A percentile compares a stretch with the other conserved stretches of the same genome.
Evolutionary conservation across 176 grass and related monocot genomes (phyloP).

Genomic region (Oryza longistaminata): DNA sequence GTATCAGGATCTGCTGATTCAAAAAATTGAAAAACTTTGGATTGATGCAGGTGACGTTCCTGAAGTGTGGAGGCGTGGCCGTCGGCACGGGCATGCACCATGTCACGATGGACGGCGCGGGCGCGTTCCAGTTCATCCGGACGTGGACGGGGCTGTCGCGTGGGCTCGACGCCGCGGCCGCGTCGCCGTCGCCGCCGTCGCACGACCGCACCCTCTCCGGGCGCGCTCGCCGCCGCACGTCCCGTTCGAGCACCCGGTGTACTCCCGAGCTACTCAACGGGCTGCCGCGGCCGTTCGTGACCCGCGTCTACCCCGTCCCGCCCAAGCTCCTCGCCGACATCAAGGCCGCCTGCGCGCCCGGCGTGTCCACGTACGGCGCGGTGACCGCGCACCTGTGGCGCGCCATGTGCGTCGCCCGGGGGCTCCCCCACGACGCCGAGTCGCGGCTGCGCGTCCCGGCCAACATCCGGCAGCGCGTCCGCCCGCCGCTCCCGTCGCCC

Average conservation of each 20-base stretch:
- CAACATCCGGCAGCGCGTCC: slow-evolving; percentile 59
- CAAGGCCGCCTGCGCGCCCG: slow-evolving; percentile 33
- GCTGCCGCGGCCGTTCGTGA: slow-evolving; percentile 43
- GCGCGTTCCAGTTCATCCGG: slow-evolving; percentile 68
- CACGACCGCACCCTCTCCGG: slow-evolving; percentile 68
- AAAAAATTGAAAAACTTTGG: neutral
- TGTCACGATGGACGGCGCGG: slow-evolving; percentile 55
- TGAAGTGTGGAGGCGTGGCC: slow-evolving; percentile 73
- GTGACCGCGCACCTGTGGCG: slow-evolving; percentile 74
- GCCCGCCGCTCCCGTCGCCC: slow-evolving; percentile 42
- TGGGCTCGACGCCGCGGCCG: neutral
- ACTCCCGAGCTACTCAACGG: slow-evolving; percentile 50
- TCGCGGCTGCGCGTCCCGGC: slow-evolving; percentile 60
- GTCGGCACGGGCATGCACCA: slow-evolving; percentile 78
- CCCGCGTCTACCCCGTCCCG: slow-evolving; percentile 52
- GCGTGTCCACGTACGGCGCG: slow-evolving; percentile 72
- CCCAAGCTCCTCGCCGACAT: slow-evolving; percentile 51
- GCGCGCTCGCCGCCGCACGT: slow-evolving; percentile 56
- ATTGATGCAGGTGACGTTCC: slow-evolving; percentile 60
- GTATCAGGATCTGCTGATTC: neutral
- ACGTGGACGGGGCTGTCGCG: slow-evolving; percentile 54
- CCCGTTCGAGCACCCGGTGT: slow-evolving; percentile 68
- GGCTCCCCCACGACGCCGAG: slow-evolving; percentile 34
- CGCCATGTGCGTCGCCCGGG: slow-evolving; percentile 64
- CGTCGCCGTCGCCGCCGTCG: slow-evolving; percentile 21